A percentile compares a stretch with the other conserved stretches of the same genome.
Conservation (phyloP, 257 asterid genomes). For the Nemophila menziesii region DNA sequence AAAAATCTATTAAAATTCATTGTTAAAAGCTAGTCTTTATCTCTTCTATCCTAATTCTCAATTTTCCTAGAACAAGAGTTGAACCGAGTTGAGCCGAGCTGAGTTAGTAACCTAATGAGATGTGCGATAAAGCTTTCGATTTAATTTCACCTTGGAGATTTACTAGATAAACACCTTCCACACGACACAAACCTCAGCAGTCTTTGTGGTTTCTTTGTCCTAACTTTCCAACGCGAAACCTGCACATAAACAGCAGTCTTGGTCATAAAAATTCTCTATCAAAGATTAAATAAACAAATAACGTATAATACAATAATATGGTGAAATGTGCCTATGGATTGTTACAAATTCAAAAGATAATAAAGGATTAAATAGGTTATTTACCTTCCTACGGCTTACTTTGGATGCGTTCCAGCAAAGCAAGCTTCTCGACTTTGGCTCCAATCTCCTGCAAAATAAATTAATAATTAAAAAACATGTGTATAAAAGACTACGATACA, state of each 20-base stretch:
- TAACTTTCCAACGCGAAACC: slow-evolving; percentile 59
- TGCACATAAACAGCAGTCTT: slow-evolving; percentile 20
- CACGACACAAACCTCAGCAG: slow-evolving; percentile 61
- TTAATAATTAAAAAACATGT: neutral
- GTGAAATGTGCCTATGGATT: too few relatives aligned
- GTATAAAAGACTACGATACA: slow-evolving; percentile 7
- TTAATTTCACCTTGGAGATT: too few relatives aligned
- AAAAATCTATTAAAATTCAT: too few relatives aligned
- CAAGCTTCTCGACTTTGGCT: slow-evolving; percentile 72
- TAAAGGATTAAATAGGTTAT: too few relatives aligned
- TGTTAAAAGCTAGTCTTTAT: too few relatives aligned
- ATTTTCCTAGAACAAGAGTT: too few relatives aligned
- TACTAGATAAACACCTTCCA: slow-evolving; percentile 61
- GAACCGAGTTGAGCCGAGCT: too few relatives aligned
- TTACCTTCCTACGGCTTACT: slow-evolving; percentile 59
- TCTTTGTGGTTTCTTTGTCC: slow-evolving; percentile 47
- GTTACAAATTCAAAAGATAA: too few relatives aligned
- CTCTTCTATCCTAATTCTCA: too few relatives aligned
- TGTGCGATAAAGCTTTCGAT: too few relatives aligned
- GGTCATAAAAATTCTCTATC: neutral
- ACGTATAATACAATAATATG: too few relatives aligned
- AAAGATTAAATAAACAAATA: neutral
- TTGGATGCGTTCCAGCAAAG: slow-evolving; percentile 75
- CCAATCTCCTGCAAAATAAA: slow-evolving; percentile 57
- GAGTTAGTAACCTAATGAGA: too few relatives aligned